Conservation (phyloP, 176 grass and related monocot species). For the Alloteropsis semialata region DNA sequence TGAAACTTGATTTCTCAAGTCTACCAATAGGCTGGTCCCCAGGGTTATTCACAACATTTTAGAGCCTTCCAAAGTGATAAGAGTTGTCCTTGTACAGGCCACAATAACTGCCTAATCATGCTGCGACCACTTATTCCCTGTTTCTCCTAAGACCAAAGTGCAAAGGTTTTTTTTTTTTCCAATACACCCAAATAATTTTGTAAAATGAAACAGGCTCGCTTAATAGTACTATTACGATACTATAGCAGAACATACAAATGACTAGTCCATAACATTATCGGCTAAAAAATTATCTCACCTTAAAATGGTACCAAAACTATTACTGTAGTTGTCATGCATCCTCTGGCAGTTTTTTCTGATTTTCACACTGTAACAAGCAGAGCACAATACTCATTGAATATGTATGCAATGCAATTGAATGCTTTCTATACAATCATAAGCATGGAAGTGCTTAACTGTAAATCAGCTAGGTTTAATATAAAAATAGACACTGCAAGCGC, state of each 20-base stretch:
- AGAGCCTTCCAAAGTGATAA: conserved; percentile 6
- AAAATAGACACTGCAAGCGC: neutral
- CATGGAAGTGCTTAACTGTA: neutral
- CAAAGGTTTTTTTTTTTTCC: conserved; percentile 47
- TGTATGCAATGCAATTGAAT: no score
- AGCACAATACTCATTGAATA: neutral
- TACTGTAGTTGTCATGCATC: neutral
- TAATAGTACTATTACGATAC: neutral
- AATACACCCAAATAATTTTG: conserved; percentile 9
- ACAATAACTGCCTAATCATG: conserved; percentile 25
- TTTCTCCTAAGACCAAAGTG: conserved; percentile 31
- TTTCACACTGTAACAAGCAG: neutral
- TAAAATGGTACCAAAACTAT: neutral
- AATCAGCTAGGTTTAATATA: conserved; percentile 14
- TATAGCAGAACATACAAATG: neutral
- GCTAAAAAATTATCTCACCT: neutral
- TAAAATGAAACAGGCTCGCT: conserved; percentile 31
- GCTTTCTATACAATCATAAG: neutral
- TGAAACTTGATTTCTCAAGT: neutral
- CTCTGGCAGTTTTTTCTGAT: neutral
- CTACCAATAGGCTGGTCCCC: neutral
- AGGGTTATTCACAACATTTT: neutral
- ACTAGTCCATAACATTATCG: neutral
- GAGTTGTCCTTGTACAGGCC: conserved; percentile 15
- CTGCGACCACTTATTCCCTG: conserved; percentile 22